These are phyloP conservation scores for Eucalyptus pumila DNA, from an alignment of 345 rosid species.

Conservation along the genomic window DNA sequence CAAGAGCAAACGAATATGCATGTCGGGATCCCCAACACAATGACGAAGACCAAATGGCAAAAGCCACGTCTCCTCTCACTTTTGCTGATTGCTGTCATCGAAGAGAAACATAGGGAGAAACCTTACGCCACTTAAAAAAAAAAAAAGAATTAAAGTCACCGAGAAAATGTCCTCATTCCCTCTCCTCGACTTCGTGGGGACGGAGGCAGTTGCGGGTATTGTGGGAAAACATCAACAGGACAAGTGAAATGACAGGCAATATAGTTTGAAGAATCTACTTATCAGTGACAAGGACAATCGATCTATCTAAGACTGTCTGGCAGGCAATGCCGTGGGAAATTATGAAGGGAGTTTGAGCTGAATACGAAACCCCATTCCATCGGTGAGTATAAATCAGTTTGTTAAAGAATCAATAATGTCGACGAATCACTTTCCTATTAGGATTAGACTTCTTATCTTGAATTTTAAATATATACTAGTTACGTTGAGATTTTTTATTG, in stretches of 20 bases:
- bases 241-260: background rate
- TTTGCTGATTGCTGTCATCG: background rate
- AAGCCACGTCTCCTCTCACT: background rate
- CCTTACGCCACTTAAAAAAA: background rate
- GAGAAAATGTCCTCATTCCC: background rate
- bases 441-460: background rate
- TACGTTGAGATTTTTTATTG: background rate
- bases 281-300: background rate
- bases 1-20: background rate
- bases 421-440: background rate
- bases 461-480: background rate
- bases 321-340: background rate
- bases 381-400: background rate
- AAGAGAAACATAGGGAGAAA: background rate
- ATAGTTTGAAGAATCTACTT: background rate
- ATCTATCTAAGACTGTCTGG: background rate
- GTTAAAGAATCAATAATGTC: background rate
- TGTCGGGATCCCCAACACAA: background rate
- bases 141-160: background rate
- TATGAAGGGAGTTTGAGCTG: background rate
- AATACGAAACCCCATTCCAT: background rate
- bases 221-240: background rate
- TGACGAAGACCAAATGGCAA: background rate
- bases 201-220: background rate
- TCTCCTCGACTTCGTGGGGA: background rate